Evolutionary conservation across 2,329 filamentous ascomycete species (phyloP).

Genomic region (Rhynchosporium agropyri): DNA sequence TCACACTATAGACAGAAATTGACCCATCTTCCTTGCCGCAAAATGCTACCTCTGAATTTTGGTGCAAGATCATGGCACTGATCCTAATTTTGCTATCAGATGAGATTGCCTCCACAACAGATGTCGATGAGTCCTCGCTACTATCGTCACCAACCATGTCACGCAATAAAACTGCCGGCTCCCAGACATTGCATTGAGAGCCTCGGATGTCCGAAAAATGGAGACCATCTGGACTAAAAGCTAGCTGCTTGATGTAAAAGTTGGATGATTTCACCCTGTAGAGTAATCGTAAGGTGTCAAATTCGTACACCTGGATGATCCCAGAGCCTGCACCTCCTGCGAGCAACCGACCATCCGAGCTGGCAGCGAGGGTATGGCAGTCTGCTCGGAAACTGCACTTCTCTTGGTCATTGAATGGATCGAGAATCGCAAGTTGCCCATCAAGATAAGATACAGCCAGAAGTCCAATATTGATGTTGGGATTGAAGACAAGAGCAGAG

Average conservation of each 20-base stretch:
- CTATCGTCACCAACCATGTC: conserved; percentile 38
- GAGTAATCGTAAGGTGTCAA: conserved; percentile 39
- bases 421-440: conserved; percentile 27
- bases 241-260: conserved; percentile 41
- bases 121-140: conserved; percentile 33
- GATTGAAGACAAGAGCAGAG: conserved; percentile 41
- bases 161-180: conserved; percentile 40
- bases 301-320: conserved; percentile 38
- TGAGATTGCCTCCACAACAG: conserved; percentile 35
- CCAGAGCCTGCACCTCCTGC: conserved; percentile 36
- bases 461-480: conserved; percentile 21
- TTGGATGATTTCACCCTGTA: conserved; percentile 38
- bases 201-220: conserved; percentile 45
- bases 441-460: conserved; percentile 29
- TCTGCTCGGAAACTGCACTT: conserved; percentile 14
- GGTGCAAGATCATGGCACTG: conserved; percentile 40
- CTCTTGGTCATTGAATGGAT: conserved; percentile 21
- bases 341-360: conserved; percentile 37
- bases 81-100: conserved; percentile 39
- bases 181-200: conserved; percentile 45
- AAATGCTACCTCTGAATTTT: conserved; percentile 38
- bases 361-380: conserved; percentile 31
- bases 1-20: conserved; percentile 41
- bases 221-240: conserved; percentile 42
- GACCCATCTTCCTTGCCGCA: conserved; percentile 46